Evolutionary conservation across 2,329 filamentous ascomycete species (phyloP), one percentile per base, ranked within the genome.

Genomic region (Cryphonectria carpinicola): DNA sequence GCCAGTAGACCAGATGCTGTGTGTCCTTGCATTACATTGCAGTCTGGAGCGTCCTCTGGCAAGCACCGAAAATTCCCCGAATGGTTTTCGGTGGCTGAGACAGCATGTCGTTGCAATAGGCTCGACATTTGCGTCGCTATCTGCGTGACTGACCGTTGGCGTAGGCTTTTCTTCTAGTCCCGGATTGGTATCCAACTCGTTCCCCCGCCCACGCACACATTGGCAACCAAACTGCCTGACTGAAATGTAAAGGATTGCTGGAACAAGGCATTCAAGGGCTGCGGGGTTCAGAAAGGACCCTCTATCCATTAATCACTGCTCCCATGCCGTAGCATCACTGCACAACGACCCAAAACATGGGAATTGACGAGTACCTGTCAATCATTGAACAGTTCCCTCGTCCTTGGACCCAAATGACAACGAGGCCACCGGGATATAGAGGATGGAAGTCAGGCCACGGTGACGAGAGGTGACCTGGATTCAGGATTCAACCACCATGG

Each of bases 61-160:
- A 60, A 28, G 17, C 39, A 46, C 25, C 46, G 46, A n/a, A 52
- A 35, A 65, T 35, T 19, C 49, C 25, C 63, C 37, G 54, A 67
- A 28, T 17, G 35, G 22, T 56, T 35, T 56, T 58, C 54, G 66
- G 71, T 68, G 68, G 68, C 71, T 72, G 71, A 72, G 68, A 72
- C 71, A 70, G 25, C 43, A 37, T 70, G 69, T 70, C 58, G 65
- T 67, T 39, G 58, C 69, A 70, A 70, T 67, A 67, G 68, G 68
- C 65, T 68, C 62, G 60, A 63, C 39, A 70, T 65, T 65, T 46
- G 58, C 41, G 56, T 61, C 28, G 37, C 43, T 39, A 66, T 32
- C 43, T 49, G 64, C 28, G 46, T 49, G 52, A 61, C 35, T 66
- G 43, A 37, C 63, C 41, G 63, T 65, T 65, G 43, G 43, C 41